Percentiles rank a stretch among this genome's conserved stretches.
Conservation (phyloP, 805 yeast genomes). For the Wickerhamiella dianesei region DNA sequence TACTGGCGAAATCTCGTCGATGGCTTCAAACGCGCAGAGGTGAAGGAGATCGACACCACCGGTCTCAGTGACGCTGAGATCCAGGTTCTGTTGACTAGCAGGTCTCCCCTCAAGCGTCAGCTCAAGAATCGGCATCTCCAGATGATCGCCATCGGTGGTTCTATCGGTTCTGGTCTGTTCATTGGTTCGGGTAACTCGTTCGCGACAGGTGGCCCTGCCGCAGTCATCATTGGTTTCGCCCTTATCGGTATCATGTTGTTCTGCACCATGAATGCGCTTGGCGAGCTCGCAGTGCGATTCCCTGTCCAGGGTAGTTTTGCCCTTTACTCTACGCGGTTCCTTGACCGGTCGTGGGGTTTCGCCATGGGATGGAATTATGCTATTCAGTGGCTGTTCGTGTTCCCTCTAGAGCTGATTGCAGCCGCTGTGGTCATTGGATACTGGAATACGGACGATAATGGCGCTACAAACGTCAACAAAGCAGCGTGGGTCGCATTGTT, state of each 20-base stretch:
- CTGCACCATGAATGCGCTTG: constrained; percentile 51
- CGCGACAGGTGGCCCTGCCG: constrained; percentile 39
- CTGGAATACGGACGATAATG: constrained; percentile 32
- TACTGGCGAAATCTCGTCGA: constrained; percentile 19
- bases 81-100: constrained; percentile 10
- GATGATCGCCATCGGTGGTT: constrained; percentile 73
- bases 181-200: constrained; percentile 40
- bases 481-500: constrained; percentile 48
- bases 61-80: constrained; percentile 24
- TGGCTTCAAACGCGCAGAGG: constrained; percentile 35
- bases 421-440: constrained; percentile 40
- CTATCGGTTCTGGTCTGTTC: constrained; percentile 66
- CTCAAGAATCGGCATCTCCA: constrained; percentile 26
- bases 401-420: constrained; percentile 52
- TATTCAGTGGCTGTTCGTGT: constrained; percentile 44
- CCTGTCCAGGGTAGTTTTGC: constrained; percentile 47
- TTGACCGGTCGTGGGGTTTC: constrained; percentile 51
- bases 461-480: constrained; percentile 30
- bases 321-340: constrained; percentile 41
- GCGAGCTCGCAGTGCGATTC: constrained; percentile 55
- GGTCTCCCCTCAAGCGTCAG: constrained; percentile 25
- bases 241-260: constrained; percentile 52
- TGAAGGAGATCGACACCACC: constrained; percentile 25
- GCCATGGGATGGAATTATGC: constrained; percentile 60
- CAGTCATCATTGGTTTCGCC: constrained; percentile 44